A percentile compares a stretch with the other conserved stretches of the same genome.
Evolutionary conservation across 805 yeast species (phyloP).

Genomic region (Blastobotrys parvus): DNA sequence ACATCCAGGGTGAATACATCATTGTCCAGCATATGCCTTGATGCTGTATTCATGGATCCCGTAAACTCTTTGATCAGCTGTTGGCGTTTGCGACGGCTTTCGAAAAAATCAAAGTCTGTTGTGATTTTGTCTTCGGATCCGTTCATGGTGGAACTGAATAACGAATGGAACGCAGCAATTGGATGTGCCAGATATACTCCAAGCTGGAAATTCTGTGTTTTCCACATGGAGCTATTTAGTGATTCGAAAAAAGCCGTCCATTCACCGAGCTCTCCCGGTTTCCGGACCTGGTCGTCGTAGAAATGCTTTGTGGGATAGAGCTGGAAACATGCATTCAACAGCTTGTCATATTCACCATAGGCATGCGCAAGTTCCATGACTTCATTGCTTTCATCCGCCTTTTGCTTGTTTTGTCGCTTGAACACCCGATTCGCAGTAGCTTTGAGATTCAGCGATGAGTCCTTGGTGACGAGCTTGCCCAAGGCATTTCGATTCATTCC

Average conservation of each 20-base stretch:
- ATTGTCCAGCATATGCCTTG: slow-evolving; percentile 12
- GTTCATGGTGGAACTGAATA: slow-evolving; percentile 54
- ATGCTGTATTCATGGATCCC: slow-evolving; percentile 12
- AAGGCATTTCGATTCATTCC: slow-evolving; percentile 20
- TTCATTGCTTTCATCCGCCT: slow-evolving; percentile 40
- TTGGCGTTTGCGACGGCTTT: slow-evolving; percentile 21
- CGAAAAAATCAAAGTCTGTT: slow-evolving; percentile 18
- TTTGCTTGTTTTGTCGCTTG: slow-evolving; percentile 36
- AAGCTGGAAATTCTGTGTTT: slow-evolving; percentile 39
- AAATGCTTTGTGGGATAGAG: slow-evolving; percentile 52
- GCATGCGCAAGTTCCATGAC: slow-evolving; percentile 40
- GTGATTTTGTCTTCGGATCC: slow-evolving; percentile 15
- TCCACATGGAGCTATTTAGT: slow-evolving; percentile 34
- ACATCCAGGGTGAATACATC: slow-evolving; percentile 20
- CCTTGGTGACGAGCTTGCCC: slow-evolving; percentile 35
- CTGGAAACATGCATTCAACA: slow-evolving; percentile 61
- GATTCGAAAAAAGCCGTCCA: slow-evolving; percentile 71
- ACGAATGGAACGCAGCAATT: slow-evolving; percentile 52
- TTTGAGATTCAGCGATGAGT: slow-evolving; percentile 59
- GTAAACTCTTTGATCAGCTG: slow-evolving; percentile 26
- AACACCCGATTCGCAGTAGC: slow-evolving; percentile 55
- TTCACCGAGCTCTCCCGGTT: slow-evolving; percentile 57
- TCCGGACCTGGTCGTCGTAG: slow-evolving; percentile 52
- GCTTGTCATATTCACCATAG: slow-evolving; percentile 49
- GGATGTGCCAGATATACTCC: slow-evolving; percentile 48